A percentile compares a stretch with the other conserved stretches of the same genome.
Conservation (phyloP, 2,329 filamentous ascomycete genomes). For the Neopestalotiopsis sp. region DNA sequence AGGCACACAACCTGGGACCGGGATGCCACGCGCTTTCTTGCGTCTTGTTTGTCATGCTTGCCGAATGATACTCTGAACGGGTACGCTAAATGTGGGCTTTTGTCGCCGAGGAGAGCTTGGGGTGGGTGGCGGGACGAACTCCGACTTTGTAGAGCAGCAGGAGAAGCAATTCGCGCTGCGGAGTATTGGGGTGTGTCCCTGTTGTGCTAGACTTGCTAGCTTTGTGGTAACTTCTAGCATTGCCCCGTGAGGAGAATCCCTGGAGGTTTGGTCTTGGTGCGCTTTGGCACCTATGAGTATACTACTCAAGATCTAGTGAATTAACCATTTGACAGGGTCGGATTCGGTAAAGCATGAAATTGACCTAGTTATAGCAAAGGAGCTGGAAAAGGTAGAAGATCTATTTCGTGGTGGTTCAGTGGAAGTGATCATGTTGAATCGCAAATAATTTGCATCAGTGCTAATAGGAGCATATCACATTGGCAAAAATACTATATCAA, state of each 20-base stretch:
- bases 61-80: not conserved
- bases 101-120: not conserved
- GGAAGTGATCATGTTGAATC: too few species aligned
- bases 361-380: too few species aligned
- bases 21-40: not conserved
- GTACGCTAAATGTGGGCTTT: not conserved
- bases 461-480: too few species aligned
- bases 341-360: too few species aligned
- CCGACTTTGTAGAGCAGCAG: not conserved
- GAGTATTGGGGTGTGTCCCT: not conserved
- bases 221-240: not conserved
- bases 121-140: not conserved
- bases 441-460: too few species aligned
- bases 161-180: not conserved
- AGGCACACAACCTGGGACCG: not conserved
- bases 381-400: too few species aligned
- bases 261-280: not conserved
- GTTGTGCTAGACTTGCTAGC: not conserved
- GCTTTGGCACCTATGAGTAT: too few species aligned
- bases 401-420: too few species aligned
- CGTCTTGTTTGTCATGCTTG: not conserved
- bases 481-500: too few species aligned
- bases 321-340: too few species aligned
- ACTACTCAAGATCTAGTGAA: too few species aligned
- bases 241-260: slow-evolving; percentile 4